Conservation (phyloP, 1,284 basidiomycete genomes). For the Pisolithus thermaeus region DNA sequence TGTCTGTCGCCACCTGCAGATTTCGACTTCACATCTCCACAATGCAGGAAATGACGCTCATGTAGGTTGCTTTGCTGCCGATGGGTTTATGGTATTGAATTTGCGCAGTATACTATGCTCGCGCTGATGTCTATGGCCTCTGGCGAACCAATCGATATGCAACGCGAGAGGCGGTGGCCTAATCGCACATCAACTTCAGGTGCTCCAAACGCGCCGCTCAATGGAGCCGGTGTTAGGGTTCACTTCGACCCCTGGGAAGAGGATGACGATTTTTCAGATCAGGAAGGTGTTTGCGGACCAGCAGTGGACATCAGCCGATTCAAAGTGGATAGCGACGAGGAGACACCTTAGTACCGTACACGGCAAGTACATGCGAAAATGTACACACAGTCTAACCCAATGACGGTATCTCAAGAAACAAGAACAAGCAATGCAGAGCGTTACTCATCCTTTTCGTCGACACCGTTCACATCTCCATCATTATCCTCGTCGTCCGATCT, state of each 20-base stretch:
- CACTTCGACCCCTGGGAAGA: slow-evolving; percentile 55
- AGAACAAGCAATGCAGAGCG: not conserved
- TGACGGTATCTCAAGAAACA: not conserved
- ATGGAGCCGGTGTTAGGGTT: slow-evolving; percentile 43
- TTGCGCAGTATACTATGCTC: slow-evolving; percentile 57
- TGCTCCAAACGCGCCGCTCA: slow-evolving; percentile 14
- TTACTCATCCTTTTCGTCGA: slow-evolving; percentile 30
- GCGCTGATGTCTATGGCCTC: slow-evolving; percentile 62
- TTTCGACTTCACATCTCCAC: slow-evolving; percentile 55
- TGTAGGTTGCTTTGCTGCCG: slow-evolving; percentile 36
- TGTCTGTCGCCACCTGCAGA: slow-evolving; percentile 55
- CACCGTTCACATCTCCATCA: slow-evolving; percentile 34
- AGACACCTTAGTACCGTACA: slow-evolving; percentile 5
- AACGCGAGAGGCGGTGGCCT: slow-evolving; percentile 73
- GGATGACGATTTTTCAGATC: slow-evolving; percentile 53
- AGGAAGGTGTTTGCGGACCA: slow-evolving; percentile 43
- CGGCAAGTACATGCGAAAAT: not conserved
- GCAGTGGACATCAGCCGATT: slow-evolving; percentile 10
- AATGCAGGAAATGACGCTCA: slow-evolving; percentile 85
- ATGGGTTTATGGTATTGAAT: not conserved
- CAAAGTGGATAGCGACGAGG: slow-evolving; percentile 2
- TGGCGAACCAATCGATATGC: slow-evolving; percentile 62
- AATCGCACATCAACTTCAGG: slow-evolving; percentile 34
- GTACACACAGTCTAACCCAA: not conserved
- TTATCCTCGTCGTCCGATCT: slow-evolving; percentile 70